Conservation (phyloP, 2,329 filamentous ascomycete species). For the Dothideomycetes sp. region DNA sequence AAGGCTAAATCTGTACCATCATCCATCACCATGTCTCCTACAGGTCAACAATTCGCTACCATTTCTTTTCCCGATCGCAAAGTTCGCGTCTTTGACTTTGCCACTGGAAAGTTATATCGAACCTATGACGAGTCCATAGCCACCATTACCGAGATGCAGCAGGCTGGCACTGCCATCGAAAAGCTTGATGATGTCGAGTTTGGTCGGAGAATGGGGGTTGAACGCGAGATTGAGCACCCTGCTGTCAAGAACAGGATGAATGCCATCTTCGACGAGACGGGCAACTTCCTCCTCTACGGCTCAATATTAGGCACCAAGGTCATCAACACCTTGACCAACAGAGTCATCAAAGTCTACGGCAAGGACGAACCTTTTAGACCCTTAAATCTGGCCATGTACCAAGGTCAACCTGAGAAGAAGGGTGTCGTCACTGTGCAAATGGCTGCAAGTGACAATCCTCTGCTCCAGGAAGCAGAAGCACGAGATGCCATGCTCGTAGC, state of each 20-base stretch:
- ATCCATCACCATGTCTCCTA: slow-evolving; percentile 75
- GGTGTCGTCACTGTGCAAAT: slow-evolving; percentile 88
- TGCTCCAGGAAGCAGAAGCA: slow-evolving; percentile 82
- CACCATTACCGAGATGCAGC: slow-evolving; percentile 88
- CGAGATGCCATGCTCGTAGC: slow-evolving; percentile 80
- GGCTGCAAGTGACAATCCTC: slow-evolving; percentile 88
- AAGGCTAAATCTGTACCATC: slow-evolving; percentile 78
- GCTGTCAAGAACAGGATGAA: slow-evolving; percentile 61
- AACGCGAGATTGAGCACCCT: slow-evolving; percentile 71
- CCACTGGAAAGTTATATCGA: slow-evolving; percentile 73
- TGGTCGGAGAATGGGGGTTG: slow-evolving; percentile 72
- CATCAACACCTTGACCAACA: slow-evolving; percentile 89
- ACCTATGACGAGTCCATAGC: slow-evolving; percentile 92
- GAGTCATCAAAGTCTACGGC: slow-evolving; percentile 80
- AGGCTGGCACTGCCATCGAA: slow-evolving; percentile 72
- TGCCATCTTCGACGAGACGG: slow-evolving; percentile 90
- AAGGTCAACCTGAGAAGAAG: slow-evolving; percentile 92
- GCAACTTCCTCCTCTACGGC: slow-evolving; percentile 89
- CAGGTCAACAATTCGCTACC: slow-evolving; percentile 74
- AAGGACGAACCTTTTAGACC: slow-evolving; percentile 81
- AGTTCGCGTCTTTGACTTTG: slow-evolving; percentile 87
- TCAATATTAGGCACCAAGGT: slow-evolving; percentile 90
- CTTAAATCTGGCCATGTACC: slow-evolving; percentile 76
- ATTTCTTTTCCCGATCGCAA: slow-evolving; percentile 91
- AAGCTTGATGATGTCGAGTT: slow-evolving; percentile 88